Base-by-base conservation (phyloP, 495 filamentous ascomycete genomes). In the Talaromyces trachyspermus region DNA sequence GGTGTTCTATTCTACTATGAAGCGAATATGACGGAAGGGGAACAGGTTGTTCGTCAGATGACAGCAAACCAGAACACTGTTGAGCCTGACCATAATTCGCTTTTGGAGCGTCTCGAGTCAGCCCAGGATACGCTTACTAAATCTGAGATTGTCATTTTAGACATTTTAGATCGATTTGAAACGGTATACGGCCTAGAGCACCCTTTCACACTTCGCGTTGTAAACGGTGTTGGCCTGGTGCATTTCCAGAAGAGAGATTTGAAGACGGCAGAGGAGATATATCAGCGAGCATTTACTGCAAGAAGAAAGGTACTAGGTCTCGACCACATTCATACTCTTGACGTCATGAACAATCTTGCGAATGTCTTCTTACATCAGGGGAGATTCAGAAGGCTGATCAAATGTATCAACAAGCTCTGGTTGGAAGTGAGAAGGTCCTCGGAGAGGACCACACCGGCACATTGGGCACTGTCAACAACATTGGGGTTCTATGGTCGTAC, bases 401-500 rank as follows among this genome's bases (percentile, higher is more conserved):
- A 26, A 49, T 49, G 43, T 51, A 45, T 33, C 43, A 29, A 19
- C 50, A 40, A 32, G 37, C n/a, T n/a, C n/a, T n/a, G n/a, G n/a
- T n/a, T n/a, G n/a, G n/a, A n/a, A n/a, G n/a, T n/a, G 54, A 59
- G 49, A 61, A 61, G 20, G 55, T 41, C n/a, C 50, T 60, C 5
- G 64, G 65, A 24, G 53, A 53, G 4, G 60, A 68, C 17, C 52
- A 71, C 45, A 50, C 42, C 22, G 62, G 56, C 19, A 70, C 64
- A 24, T 51, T 61, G 3, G 5, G 46, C 15, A 59, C 50, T 27
- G 46, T 65, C 37, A 54, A 65, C 43, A 67, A 70, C 50, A 54
- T 74, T 54, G 59, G 54, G 0, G n/a, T 0, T 49, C 57, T 72
- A 47, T 70, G 65, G 48, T 0, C 0, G 0, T 14, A 60, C 33